Percentiles rank a stretch among this genome's conserved stretches.
Evolutionary conservation across 2,329 filamentous ascomycete species (phyloP).

Genomic region (Lachnellula hyalina): DNA sequence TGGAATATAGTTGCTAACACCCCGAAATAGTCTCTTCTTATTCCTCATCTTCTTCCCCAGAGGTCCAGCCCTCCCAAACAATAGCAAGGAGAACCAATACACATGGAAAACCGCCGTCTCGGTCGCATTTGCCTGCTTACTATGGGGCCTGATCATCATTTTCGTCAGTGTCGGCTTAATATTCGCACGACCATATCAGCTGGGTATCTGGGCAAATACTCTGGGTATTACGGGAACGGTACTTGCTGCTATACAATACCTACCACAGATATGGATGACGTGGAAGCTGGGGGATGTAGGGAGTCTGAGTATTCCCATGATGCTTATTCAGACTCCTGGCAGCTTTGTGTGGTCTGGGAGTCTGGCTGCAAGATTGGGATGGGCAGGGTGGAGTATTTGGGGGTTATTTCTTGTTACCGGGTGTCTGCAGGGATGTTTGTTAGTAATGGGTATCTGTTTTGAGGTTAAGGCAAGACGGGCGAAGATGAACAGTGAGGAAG

Average conservation of each 20-base stretch:
- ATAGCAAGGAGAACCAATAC: slow-evolving; percentile 43
- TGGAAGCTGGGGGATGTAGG: slow-evolving; percentile 80
- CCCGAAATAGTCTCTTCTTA: slow-evolving; percentile 65
- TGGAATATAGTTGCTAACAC: background rate
- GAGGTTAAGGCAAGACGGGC: slow-evolving; percentile 40
- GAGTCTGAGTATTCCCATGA: slow-evolving; percentile 92
- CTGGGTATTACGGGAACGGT: slow-evolving; percentile 74
- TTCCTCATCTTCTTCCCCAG: slow-evolving; percentile 91
- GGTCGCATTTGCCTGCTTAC: slow-evolving; percentile 66
- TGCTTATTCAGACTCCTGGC: slow-evolving; percentile 95
- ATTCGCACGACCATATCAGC: slow-evolving; percentile 53
- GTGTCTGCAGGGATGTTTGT: slow-evolving; percentile 71
- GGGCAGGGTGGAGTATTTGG: slow-evolving; percentile 92
- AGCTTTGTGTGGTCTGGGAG: slow-evolving; percentile 86
- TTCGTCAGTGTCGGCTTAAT: slow-evolving; percentile 65
- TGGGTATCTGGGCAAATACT: slow-evolving; percentile 77
- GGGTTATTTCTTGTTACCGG: slow-evolving; percentile 86
- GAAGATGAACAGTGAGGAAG: slow-evolving; percentile 8
- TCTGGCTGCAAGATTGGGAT: slow-evolving; percentile 72
- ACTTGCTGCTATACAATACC: slow-evolving; percentile 82
- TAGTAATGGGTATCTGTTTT: slow-evolving; percentile 77
- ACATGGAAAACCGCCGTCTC: slow-evolving; percentile 74
- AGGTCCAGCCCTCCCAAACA: slow-evolving; percentile 38
- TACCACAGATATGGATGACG: slow-evolving; percentile 93
- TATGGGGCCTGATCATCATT: slow-evolving; percentile 68